These are phyloP conservation scores for Gastrolobium villosum DNA, from an alignment of 306 rosid genomes.

Conservation along the genomic window DNA sequence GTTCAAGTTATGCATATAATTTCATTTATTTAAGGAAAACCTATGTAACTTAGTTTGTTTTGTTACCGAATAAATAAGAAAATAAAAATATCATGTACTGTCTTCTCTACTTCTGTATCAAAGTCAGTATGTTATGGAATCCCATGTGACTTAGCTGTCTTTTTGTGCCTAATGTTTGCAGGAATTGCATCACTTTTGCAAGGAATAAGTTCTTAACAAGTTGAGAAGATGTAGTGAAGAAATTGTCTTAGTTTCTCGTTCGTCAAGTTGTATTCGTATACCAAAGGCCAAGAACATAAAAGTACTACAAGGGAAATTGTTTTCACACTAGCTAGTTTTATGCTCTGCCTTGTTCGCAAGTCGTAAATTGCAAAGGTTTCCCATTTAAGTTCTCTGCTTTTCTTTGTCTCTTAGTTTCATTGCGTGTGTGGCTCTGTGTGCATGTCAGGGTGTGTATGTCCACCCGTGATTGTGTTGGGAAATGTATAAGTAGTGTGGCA, in stretches of 20 bases:
- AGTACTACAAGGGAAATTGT: slow-evolving; percentile 10
- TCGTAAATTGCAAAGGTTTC: slow-evolving; percentile 22
- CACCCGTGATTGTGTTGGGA: slow-evolving; percentile 57
- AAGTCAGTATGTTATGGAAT: not conserved
- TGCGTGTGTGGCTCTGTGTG: slow-evolving; percentile 41
- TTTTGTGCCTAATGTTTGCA: slow-evolving; percentile 22
- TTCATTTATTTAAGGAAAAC: too few relatives aligned
- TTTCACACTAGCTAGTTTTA: not conserved
- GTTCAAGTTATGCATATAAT: not conserved
- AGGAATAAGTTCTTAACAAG: slow-evolving; percentile 45
- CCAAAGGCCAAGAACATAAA: slow-evolving; percentile 31
- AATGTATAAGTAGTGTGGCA: slow-evolving; percentile 31
- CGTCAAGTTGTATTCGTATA: slow-evolving; percentile 45
- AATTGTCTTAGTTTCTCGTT: slow-evolving; percentile 32
- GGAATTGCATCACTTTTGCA: slow-evolving; percentile 43
- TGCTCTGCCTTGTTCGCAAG: slow-evolving; percentile 7
- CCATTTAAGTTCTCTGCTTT: not conserved
- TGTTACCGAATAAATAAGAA: not conserved
- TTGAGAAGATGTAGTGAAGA: slow-evolving; percentile 41
- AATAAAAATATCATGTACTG: not conserved
- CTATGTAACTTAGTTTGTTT: too few relatives aligned
- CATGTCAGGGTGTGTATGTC: slow-evolving; percentile 38
- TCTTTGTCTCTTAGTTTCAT: slow-evolving; percentile 39
- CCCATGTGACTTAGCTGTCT: not conserved
- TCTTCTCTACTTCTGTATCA: not conserved